phyloP scores from a whole-genome alignment of 2,329 filamentous ascomycete species.

The Huntiella abstrusa region DNA sequence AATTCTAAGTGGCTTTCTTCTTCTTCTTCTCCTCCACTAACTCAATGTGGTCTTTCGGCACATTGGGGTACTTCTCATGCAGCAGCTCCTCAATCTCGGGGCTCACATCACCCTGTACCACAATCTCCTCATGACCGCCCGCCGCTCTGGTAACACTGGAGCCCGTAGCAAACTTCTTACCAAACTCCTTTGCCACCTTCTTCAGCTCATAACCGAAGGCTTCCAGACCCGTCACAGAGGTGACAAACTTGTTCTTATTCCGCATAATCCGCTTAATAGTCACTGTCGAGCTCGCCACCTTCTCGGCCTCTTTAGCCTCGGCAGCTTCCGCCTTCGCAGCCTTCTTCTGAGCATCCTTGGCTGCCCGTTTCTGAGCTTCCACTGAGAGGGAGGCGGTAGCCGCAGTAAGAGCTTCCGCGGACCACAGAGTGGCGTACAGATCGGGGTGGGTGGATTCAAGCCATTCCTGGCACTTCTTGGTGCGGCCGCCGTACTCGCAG shows the following conservation, averaged over 20 bases:
- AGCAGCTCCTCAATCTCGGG: conserved; percentile 88
- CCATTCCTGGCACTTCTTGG: conserved; percentile 96
- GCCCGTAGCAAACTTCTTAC: conserved; percentile 96
- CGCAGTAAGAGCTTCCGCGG: conserved; percentile 63
- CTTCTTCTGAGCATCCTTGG: conserved; percentile 94
- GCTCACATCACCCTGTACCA: conserved; percentile 90
- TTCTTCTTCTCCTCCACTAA: conserved; percentile 94
- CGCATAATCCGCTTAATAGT: conserved; percentile 93
- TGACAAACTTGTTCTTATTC: conserved; percentile 96
- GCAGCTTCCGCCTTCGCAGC: conserved; percentile 79
- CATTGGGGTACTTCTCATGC: conserved; percentile 68
- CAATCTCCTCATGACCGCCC: conserved; percentile 82
- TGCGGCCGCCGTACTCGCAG: conserved; percentile 93
- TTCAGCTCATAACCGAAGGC: conserved; percentile 84
- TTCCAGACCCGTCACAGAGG: conserved; percentile 77
- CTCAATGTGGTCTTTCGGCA: conserved; percentile 92
- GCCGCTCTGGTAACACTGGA: conserved; percentile 79
- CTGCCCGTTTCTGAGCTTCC: conserved; percentile 82
- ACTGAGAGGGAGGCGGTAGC: conserved; percentile 73
- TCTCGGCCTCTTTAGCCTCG: conserved; percentile 66
- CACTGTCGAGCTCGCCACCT: conserved; percentile 64
- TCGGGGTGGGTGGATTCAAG: conserved; percentile 54
- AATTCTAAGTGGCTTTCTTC: conserved; percentile 22
- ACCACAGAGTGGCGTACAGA: conserved; percentile 69
- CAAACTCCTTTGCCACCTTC: conserved; percentile 84